Evolutionary conservation across 1,139 yeast species (phyloP), one percentile per base, ranked within the genome.

Genomic region (Kodamaea suecica): DNA sequence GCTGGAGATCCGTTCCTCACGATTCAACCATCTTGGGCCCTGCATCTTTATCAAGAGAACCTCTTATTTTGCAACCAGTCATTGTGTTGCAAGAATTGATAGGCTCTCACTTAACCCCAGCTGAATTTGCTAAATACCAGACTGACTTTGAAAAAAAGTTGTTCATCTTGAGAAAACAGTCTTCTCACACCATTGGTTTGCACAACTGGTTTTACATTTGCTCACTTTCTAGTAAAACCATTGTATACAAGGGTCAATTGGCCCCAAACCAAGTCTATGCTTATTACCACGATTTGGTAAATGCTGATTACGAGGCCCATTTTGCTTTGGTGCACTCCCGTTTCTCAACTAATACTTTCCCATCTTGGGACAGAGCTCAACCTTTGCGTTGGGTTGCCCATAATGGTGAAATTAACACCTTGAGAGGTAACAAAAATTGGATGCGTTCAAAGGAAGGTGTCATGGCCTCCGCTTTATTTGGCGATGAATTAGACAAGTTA

Each of bases 351-450:
- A 92, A 92, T 65, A 92, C 98, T 33, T 92, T 92, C 78, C 98
- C 98, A 33, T 85, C 96, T 15, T 92, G 98, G 98, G 98, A 92
- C 65, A 80, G 98, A 65, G 98, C 98, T 25, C 98, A 92, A 65
- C 98, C 98, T 34, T 76, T 90, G 53, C 77, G 98, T 62, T 84
- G 94, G 83, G 90, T 95, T 26, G 98, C 98, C 29, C 98, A 92
- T 68, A 92, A 92, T 61, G 98, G 98, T 73, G 98, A 92, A 66
- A 92, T 92, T 61, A 92, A 92, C 66, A 90, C 98, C 29, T 71
- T 92, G 58, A 78, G 97, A 61, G 98, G 98, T 52, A 92, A 92
- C 75, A 92, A 88, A 66, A 92, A 92, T 63, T 92, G 97, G 97
- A 90, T 92, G 97, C 80, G 96, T 52, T 94, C 98, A 29, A 85